Base-by-base conservation (phyloP, 2,329 filamentous ascomycete species). In the Sclerotinia borealis region DNA sequence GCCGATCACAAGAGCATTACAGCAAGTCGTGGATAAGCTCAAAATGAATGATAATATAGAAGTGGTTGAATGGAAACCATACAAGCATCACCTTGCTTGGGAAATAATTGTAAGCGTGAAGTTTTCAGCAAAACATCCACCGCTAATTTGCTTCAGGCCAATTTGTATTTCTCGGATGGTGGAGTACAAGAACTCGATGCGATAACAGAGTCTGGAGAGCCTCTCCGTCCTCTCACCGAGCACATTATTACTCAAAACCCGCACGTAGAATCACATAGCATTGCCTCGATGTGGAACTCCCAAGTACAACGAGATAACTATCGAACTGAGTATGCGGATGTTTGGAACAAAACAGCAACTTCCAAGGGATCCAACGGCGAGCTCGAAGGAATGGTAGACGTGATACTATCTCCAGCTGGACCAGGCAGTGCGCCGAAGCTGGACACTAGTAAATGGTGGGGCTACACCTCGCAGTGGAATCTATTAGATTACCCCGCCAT, bases 391-490 rank as follows among this genome's bases (percentile, higher is more conserved):
- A 70, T 70, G 63, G 79, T 87, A 10, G 87, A 90, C 72, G 83
- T 86, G 0, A 81, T 90, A 39, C 76, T 90, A 1, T 85, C 82
- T 62, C 87, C 86, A 0, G 81, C 79, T 0, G 82, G 81, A 0
- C 83, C 84, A 1, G 79, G 81, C 1, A 77, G 77, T 3, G 83
- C 83, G n/a, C 82, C 79, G 75, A 81, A 65, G 79, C 74, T 68
- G 63, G 76, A 64, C 66, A 85, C 66, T 73, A 84, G 67, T 75
- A 78, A 64, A 70, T 88, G 72, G 77, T 90, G 86, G 85, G 81
- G 81, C 1, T 91, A 90, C 68, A 88, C 85, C 0, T 77, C 81
- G 0, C 81, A 86, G 65, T 90, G 86, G 85, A 91, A 90, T 71
- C 69, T 90, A 48, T 79, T 90, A 1, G 86, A 91, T 72, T 89